A percentile compares a stretch with the other conserved stretches of the same genome.
phyloP scores from a whole-genome alignment of 164 flowering plant genomes.

The Cinnamomum micranthum region DNA sequence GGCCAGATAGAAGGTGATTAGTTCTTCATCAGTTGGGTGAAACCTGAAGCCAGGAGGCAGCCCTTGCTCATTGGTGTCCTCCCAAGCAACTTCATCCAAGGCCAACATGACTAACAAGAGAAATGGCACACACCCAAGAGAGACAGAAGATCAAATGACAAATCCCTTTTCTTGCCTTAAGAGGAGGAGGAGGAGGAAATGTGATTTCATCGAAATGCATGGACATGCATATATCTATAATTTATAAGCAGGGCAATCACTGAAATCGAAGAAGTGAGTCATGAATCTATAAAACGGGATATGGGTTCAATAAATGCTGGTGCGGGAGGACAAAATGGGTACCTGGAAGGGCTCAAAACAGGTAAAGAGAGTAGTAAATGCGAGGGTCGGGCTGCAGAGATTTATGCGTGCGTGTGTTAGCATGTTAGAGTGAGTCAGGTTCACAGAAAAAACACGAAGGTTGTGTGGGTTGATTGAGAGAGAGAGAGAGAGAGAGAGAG shows the following conservation, averaged over 20 bases:
- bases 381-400: slow-evolving; percentile 25
- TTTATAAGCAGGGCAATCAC: slow-evolving; percentile 13
- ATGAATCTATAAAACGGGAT: neutral
- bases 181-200: neutral
- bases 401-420: slow-evolving; percentile 55
- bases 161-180: too few relatives aligned
- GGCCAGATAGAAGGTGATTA: slow-evolving; percentile 72
- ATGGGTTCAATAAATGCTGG: neutral
- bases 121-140: neutral
- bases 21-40: slow-evolving; percentile 93
- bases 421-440: slow-evolving; percentile 24
- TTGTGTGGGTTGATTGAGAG: neutral
- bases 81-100: slow-evolving; percentile 38
- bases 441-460: neutral
- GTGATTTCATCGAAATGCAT: neutral
- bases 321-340: neutral
- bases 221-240: neutral
- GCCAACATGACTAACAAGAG: slow-evolving; percentile 28
- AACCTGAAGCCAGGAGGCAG: slow-evolving; percentile 90
- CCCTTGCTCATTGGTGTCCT: slow-evolving; percentile 44
- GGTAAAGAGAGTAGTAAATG: slow-evolving; percentile 28
- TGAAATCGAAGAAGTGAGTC: slow-evolving; percentile 27
- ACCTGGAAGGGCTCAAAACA: slow-evolving; percentile 1
- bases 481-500: too few relatives aligned
- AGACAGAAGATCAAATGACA: neutral